A percentile compares a stretch with the other conserved stretches of the same genome.
Evolutionary conservation across 1,284 basidiomycete genomes (phyloP).

Genomic region (Vanrija pseudolonga): DNA sequence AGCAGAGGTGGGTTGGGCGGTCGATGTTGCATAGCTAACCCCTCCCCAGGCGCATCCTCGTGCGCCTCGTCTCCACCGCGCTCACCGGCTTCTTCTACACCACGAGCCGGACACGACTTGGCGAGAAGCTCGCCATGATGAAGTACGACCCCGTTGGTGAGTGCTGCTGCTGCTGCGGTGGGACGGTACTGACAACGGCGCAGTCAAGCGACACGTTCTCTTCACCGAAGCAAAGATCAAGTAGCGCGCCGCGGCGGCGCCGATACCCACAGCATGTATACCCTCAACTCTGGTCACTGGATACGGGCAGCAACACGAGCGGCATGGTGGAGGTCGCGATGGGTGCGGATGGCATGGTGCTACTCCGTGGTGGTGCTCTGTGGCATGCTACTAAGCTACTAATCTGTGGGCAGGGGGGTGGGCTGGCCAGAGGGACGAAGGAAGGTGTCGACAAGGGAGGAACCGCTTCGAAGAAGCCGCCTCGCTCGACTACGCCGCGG

Average conservation of each 20-base stretch:
- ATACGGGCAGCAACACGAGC: no score
- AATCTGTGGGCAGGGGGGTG: no score
- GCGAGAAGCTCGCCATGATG: constrained; percentile 70
- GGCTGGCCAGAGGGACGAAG: no score
- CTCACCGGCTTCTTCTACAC: constrained; percentile 89
- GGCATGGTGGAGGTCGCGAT: no score
- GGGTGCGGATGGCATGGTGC: no score
- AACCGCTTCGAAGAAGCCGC: no score
- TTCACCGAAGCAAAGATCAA: constrained; percentile 67
- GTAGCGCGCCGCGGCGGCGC: constrained; percentile 17
- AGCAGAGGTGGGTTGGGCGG: constrained; percentile 54
- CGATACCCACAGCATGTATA: constrained; percentile 20
- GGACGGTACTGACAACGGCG: background rate
- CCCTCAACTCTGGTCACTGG: background rate
- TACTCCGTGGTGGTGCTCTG: no score
- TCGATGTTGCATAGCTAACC: background rate
- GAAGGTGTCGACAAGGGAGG: no score
- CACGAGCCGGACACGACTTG: constrained; percentile 65
- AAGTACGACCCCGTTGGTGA: constrained; percentile 84
- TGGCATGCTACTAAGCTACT: no score
- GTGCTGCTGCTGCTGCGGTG: constrained; percentile 25
- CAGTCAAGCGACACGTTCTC: constrained; percentile 68
- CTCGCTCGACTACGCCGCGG: background rate
- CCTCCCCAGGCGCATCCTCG: constrained; percentile 70
- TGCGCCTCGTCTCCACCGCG: constrained; percentile 81